Conservation (phyloP, 371 early-diverging fungal species). For the Antonospora locustae region DNA sequence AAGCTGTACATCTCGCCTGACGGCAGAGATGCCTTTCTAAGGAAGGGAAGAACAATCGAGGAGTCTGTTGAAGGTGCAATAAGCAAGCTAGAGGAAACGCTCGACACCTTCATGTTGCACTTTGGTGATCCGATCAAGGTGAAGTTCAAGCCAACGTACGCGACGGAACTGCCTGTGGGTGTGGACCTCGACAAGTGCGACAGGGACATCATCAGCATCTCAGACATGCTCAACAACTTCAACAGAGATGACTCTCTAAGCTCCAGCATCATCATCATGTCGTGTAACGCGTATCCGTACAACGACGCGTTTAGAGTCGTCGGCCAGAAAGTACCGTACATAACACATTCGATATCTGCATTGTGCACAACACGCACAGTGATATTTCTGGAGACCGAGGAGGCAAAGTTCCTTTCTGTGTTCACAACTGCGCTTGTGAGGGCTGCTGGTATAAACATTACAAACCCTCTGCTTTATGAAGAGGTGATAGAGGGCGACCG, state of each 20-base stretch:
- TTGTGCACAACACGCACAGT: constrained; percentile 11
- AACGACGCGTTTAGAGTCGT: not conserved
- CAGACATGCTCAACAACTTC: not conserved
- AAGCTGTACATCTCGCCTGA: not conserved
- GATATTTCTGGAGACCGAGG: constrained; percentile 15
- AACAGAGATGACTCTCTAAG: not conserved
- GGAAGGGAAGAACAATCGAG: not conserved
- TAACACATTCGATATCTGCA: constrained; percentile 5
- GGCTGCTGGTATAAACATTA: constrained; percentile 15
- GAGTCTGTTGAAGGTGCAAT: not conserved
- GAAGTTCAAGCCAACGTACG: constrained; percentile 1
- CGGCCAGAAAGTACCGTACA: constrained; percentile 4
- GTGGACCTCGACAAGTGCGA: constrained; percentile 16
- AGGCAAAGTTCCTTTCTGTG: not conserved
- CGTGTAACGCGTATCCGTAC: constrained; percentile 1
- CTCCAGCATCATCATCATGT: constrained; percentile 1
- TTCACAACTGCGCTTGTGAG: constrained; percentile 7
- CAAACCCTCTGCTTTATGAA: constrained; percentile 7
- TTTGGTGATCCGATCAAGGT: not conserved
- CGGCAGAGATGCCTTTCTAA: not conserved
- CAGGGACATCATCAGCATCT: not conserved
- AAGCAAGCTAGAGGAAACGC: not conserved
- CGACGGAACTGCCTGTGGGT: constrained; percentile 3
- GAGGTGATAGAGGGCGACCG: constrained; percentile 15
- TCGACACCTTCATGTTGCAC: not conserved